A percentile compares a stretch with the other conserved stretches of the same genome.
Evolutionary conservation across 345 rosid genomes (phyloP).

Genomic region (Hibiscus syriacus): DNA sequence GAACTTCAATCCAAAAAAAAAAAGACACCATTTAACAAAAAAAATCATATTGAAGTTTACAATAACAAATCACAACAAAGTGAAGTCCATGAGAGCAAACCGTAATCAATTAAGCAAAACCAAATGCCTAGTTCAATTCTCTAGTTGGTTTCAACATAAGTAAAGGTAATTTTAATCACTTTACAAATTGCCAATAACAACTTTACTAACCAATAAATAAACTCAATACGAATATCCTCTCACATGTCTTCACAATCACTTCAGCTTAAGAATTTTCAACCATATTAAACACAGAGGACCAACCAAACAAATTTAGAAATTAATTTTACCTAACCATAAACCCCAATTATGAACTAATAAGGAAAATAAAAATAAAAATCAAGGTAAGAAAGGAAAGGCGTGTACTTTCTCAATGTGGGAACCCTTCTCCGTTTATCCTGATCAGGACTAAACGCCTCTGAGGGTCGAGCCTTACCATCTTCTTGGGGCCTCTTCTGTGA

Average conservation of each 20-base stretch:
- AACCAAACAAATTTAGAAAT: neutral
- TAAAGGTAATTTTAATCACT: neutral
- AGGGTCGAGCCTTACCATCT: slow-evolving; percentile 42
- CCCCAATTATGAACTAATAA: neutral
- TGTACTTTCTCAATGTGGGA: slow-evolving; percentile 49
- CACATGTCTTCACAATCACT: too few species aligned
- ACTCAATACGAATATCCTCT: neutral
- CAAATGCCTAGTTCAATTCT: neutral
- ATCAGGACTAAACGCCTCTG: slow-evolving; percentile 39
- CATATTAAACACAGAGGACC: too few species aligned
- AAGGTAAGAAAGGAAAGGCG: neutral
- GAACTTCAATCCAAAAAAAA: too few species aligned
- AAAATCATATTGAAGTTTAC: neutral
- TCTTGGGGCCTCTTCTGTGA: slow-evolving; percentile 89
- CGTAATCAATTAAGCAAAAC: neutral
- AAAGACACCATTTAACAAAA: neutral
- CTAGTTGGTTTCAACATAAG: neutral
- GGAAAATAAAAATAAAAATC: neutral
- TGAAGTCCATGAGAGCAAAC: neutral
- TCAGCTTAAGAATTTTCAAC: too few species aligned
- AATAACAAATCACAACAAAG: neutral
- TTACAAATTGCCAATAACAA: neutral
- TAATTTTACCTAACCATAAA: slow-evolving; percentile 2
- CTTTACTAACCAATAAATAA: neutral
- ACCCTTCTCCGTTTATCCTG: slow-evolving; percentile 66